Evolutionary conservation across 2,329 filamentous ascomycete species (phyloP).

Genomic region (Massarina eburnea): DNA sequence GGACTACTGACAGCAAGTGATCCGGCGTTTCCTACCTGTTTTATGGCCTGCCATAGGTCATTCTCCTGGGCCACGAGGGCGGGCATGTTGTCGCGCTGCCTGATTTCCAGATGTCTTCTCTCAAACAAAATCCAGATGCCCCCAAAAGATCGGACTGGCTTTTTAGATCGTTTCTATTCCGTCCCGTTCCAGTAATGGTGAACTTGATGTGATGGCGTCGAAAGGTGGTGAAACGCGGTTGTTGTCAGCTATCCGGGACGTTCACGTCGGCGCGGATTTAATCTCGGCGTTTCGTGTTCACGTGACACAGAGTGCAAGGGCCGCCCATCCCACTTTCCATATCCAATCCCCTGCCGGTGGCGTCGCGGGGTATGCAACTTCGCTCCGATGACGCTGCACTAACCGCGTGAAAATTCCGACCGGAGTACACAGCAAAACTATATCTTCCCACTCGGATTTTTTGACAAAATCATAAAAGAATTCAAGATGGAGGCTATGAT

Average conservation of each 20-base stretch:
- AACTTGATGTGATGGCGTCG: constrained; percentile 9
- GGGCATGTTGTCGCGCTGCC: constrained; percentile 25
- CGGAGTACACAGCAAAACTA: constrained; percentile 32
- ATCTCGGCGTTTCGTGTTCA: constrained; percentile 5
- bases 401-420: constrained; percentile 26
- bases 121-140: background rate
- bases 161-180: background rate
- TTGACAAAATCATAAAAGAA: constrained; percentile 12
- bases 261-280: constrained; percentile 8
- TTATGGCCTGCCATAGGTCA: constrained; percentile 51
- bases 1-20: background rate
- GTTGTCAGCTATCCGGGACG: constrained; percentile 13
- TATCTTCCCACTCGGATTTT: constrained; percentile 19
- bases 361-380: constrained; percentile 21
- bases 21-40: constrained; percentile 47
- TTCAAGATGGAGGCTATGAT: constrained; percentile 43
- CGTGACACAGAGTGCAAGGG: constrained; percentile 4
- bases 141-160: background rate
- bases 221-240: constrained; percentile 21
- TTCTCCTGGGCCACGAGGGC: constrained; percentile 48
- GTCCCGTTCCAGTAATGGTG: background rate
- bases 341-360: constrained; percentile 18
- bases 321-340: constrained; percentile 17
- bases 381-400: constrained; percentile 33
- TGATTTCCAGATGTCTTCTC: background rate